These are phyloP conservation scores for Fusarium subglutinans DNA, from an alignment of 2,329 filamentous ascomycete species.

Conservation along the genomic window DNA sequence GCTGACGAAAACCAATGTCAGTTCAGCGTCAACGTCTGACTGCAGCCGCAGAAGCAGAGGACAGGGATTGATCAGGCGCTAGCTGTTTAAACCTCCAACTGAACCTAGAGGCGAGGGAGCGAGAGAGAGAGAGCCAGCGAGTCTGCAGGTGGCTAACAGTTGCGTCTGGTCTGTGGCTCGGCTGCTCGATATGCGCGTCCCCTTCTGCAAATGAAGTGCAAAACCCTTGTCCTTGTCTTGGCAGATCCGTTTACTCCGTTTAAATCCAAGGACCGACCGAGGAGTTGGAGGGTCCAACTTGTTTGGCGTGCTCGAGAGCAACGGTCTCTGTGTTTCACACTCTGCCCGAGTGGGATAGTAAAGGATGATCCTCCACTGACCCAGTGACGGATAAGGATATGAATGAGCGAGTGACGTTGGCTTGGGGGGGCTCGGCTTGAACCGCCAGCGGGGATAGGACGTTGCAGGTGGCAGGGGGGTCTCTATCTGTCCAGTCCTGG, in stretches of 20 bases:
- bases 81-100: not conserved
- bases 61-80: slow-evolving; percentile 23
- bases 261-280: slow-evolving; percentile 11
- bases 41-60: slow-evolving; percentile 7
- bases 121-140: not conserved
- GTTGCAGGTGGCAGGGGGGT: not conserved
- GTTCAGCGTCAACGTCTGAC: slow-evolving; percentile 6
- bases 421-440: slow-evolving; percentile 26
- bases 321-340: slow-evolving; percentile 29
- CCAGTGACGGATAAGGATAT: slow-evolving; percentile 21
- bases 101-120: not conserved
- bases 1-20: slow-evolving; percentile 39
- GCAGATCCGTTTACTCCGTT: slow-evolving; percentile 12
- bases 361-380: slow-evolving; percentile 26
- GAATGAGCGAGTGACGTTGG: slow-evolving; percentile 29
- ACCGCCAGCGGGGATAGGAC: slow-evolving; percentile 18
- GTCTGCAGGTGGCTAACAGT: slow-evolving; percentile 23
- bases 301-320: slow-evolving; percentile 1
- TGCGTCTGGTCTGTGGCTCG: slow-evolving; percentile 33
- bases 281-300: slow-evolving; percentile 8
- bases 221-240: slow-evolving; percentile 11
- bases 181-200: slow-evolving; percentile 11
- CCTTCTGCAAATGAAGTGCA: not conserved
- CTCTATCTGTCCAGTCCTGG: not conserved
- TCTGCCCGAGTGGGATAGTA: slow-evolving; percentile 10